Evolutionary conservation across 1,284 basidiomycete species (phyloP), one percentile per base, ranked within the genome.

Genomic region (Cryptococcus hybrid): DNA sequence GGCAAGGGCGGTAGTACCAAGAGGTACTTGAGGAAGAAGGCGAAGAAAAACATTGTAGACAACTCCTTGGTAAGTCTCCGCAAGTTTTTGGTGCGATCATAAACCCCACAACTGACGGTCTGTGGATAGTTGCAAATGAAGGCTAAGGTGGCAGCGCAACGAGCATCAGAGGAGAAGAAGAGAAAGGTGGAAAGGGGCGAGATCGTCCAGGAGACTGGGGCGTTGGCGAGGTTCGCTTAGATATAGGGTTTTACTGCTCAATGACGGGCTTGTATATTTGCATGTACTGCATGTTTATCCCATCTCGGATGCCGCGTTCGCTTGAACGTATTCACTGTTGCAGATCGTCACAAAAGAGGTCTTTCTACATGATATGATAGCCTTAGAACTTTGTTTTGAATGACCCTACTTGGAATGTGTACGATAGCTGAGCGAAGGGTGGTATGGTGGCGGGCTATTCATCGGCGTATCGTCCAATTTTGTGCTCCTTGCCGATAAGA

Each of bases 41-140:
- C 92, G 76, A 85, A 90, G 73, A 92, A 93, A 82, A 95, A 96
- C 68, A 89, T 96, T 55, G 84, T 96, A 63, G 92, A 95, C 74
- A 89, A 90, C 34, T 83, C 85, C 50, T 85, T 88, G 55, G 91
- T 94, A 68, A 69, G 87, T 82, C 15, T 52, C 13, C 34, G 7
- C 11, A 36, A 12, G n/a, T 13, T 30, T 15, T 5, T 11, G 18
- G 36, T 18, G 35, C 8, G 30, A 30, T 24, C 18, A 18, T 18
- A 18, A 18, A 13, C 52, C 7, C 30, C 15, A 38, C 7, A 48
- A 42, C 24, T 45, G 18, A 37, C 18, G 4, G 6, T 50, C 40
- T 45, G 34, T 24, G 30, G 36, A 38, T 37, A 61, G 60, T 89
- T 71, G 15, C 66, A 66, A 12, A 66, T 71, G 45, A 63, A 63